Conservation (phyloP, 2,329 filamentous ascomycete species). For the Helotiales sp. region DNA sequence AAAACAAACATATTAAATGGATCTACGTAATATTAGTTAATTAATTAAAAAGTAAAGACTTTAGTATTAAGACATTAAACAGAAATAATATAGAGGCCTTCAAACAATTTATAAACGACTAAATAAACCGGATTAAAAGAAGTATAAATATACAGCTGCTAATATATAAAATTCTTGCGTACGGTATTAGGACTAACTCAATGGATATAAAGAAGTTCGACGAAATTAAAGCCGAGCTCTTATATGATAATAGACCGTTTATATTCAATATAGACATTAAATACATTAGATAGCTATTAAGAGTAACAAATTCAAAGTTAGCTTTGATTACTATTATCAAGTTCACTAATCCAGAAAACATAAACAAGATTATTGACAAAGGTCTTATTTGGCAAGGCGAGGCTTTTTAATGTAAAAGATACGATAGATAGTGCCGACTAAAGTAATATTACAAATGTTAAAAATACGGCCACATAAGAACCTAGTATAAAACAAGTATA, state of each 20-base stretch:
- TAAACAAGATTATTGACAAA: constrained; percentile 24
- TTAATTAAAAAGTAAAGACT: constrained; percentile 24
- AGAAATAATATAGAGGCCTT: constrained; percentile 17
- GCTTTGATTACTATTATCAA: constrained; percentile 18
- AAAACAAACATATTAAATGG: constrained; percentile 24
- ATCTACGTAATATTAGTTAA: constrained; percentile 23
- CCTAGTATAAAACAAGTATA: constrained; percentile 24
- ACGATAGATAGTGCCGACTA: constrained; percentile 24
- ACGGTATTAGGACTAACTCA: no score
- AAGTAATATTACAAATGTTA: constrained; percentile 30
- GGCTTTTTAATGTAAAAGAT: constrained; percentile 25
- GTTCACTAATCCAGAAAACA: constrained; percentile 18
- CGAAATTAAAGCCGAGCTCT: no score
- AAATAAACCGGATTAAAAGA: constrained; percentile 16
- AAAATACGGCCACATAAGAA: constrained; percentile 31
- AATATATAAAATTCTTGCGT: constrained; percentile 22
- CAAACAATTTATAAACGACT: constrained; percentile 20
- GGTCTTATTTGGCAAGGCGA: constrained; percentile 21
- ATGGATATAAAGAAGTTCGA: no score
- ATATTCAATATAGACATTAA: constrained; percentile 12
- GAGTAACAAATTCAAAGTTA: constrained; percentile 6
- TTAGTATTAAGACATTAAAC: constrained; percentile 22
- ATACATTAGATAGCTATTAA: constrained; percentile 21
- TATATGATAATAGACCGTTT: constrained; percentile 1
- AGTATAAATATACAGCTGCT: constrained; percentile 17